Conservation (phyloP, 495 filamentous ascomycete genomes). For the Letharia columbiana region DNA sequence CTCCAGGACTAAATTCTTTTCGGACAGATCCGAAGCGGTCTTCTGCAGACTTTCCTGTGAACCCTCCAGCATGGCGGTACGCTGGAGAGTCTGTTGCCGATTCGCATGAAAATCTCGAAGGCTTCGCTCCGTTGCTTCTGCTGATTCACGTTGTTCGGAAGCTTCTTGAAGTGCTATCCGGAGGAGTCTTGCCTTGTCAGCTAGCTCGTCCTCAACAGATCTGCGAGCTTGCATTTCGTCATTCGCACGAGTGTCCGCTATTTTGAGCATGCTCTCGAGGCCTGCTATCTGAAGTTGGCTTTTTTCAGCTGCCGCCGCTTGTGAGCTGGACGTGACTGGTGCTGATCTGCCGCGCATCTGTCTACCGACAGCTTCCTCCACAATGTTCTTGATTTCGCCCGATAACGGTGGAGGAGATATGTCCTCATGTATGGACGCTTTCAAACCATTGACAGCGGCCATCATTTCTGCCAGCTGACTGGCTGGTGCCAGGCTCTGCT, state of each 20-base stretch:
- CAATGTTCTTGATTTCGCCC: constrained; percentile 37
- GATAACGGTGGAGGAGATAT: constrained; percentile 8
- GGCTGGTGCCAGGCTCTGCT: constrained; percentile 36
- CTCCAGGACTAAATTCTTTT: constrained; percentile 50
- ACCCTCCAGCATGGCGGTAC: constrained; percentile 52
- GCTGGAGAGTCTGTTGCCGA: constrained; percentile 47
- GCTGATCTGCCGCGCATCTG: constrained; percentile 30
- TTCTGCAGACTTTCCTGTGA: constrained; percentile 57
- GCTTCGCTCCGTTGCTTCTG: constrained; percentile 55
- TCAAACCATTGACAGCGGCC: constrained; percentile 51
- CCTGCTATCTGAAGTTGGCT: constrained; percentile 46
- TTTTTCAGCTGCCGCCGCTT: constrained; percentile 37
- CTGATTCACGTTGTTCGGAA: constrained; percentile 56
- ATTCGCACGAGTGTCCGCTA: constrained; percentile 43
- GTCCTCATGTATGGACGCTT: constrained; percentile 32
- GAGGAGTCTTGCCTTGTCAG: constrained; percentile 60
- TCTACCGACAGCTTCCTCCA: constrained; percentile 39
- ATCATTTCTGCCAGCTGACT: constrained; percentile 45
- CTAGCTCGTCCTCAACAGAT: constrained; percentile 62
- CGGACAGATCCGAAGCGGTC: constrained; percentile 52
- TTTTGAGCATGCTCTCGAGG: constrained; percentile 45
- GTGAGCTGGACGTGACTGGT: constrained; percentile 24
- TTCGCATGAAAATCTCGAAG: constrained; percentile 47
- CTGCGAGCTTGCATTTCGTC: constrained; percentile 57
- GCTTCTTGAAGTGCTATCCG: constrained; percentile 67